Base-by-base conservation (phyloP, 441 rosid species). In the Lepidium campestre region DNA sequence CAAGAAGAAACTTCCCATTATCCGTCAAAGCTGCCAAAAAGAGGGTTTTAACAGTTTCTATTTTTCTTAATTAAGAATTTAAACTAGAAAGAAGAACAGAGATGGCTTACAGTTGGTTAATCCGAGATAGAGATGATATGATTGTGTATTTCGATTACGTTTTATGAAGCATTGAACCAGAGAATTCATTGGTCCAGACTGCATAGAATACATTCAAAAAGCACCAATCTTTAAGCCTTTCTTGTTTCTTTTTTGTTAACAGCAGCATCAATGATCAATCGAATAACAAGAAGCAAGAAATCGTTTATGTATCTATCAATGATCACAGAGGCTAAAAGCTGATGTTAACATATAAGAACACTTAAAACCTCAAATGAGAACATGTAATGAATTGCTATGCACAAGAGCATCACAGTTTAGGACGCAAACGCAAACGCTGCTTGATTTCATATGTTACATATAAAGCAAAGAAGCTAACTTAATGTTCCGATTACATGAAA, bases 141-240 rank as follows among this genome's bases (percentile, higher is more conserved):
- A 77, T 19, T 83, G 90, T 32, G 85, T 69, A 25, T 79, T 76
- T 15, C 84, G 77, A 55, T 79, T 80, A 60, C 88, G 84, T 74
- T 77, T 82, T 67, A 87, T 83, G 22, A 83, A 87, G 60, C 98
- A 93, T 13, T 84, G 94, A 49, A 93, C 74, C 67, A 85, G 87
- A 63, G 57, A 76, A 72, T 87, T 88, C 77, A 85, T 82, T 57
- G 98, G 91, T 44, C 98, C 98, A 72, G 98, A 90, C 98, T 93
- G 87, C 83, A 83, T 49, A 70, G 1, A 37, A 27, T 6, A 41
- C 47, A 49, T 41, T 45, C 44, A 71, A 53, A 27, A 22, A 39
- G 12, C 64, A 54, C 57, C 36, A 34, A 39, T 36, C 50, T 1
- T 36, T 65, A 23, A 57, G 13, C 55, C 1, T 14, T 25, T 22